phyloP scores from a whole-genome alignment of 2,329 filamentous ascomycete genomes.

The Aureobasidium sp. region DNA sequence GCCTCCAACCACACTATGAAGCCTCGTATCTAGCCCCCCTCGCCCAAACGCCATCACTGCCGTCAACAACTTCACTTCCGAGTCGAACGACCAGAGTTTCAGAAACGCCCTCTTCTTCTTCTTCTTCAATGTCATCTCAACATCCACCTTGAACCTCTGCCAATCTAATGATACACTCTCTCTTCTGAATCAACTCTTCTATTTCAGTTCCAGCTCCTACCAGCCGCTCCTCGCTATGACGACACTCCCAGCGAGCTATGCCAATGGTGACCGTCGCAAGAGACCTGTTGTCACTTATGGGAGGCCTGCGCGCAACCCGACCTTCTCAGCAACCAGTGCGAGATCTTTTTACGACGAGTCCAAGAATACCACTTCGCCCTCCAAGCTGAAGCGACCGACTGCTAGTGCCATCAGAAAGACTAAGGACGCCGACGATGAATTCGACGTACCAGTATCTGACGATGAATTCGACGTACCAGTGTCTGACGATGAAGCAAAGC shows the following conservation, averaged over 20 bases:
- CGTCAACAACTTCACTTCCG: background rate
- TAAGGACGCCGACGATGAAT: slow-evolving; percentile 23
- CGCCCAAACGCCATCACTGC: background rate
- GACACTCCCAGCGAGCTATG: background rate
- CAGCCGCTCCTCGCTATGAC: background rate
- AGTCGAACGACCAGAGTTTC: background rate
- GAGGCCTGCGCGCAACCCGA: slow-evolving; percentile 25
- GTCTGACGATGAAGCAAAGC: slow-evolving; percentile 26
- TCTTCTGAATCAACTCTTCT: too few species aligned
- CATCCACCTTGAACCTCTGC: background rate
- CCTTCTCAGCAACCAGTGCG: slow-evolving; percentile 9
- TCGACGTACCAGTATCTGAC: slow-evolving; percentile 36
- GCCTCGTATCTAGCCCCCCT: background rate
- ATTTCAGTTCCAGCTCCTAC: background rate
- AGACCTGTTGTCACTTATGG: slow-evolving; percentile 32
- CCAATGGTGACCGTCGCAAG: slow-evolving; percentile 20
- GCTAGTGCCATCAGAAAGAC: background rate
- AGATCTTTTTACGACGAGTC: slow-evolving; percentile 5
- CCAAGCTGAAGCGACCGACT: slow-evolving; percentile 5
- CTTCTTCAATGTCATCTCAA: background rate
- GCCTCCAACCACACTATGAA: background rate
- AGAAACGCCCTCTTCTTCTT: background rate
- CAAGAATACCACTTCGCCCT: background rate
- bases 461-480: slow-evolving; percentile 38
- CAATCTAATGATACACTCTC: background rate